Evolutionary conservation across 495 filamentous ascomycete species (phyloP), one percentile per base, ranked within the genome.

Genomic region (Penicillium diatomitis): DNA sequence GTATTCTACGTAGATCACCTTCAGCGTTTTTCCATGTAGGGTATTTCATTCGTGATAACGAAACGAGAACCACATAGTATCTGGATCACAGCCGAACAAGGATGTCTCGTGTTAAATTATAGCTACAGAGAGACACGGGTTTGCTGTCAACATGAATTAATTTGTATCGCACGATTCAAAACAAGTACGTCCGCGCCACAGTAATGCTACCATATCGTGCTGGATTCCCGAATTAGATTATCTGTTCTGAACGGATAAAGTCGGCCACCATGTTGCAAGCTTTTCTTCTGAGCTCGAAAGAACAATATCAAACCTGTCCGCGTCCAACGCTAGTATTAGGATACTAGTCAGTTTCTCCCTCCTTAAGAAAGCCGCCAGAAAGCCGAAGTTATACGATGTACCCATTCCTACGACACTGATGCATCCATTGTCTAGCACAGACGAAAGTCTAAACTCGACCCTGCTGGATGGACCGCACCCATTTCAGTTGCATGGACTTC

Each of bases 221-320:
- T 43, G 69, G 53, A 45, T 73, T 76, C 41, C 66, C 74, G 52
- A 74, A 73, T 51, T 67, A 70, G 47, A 73, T 77, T 59, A 60
- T 77, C 35, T 78, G 72, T 72, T 75, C 64, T 49, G 67, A 74
- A 48, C 60, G 77, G 43, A 11, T 72, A n/a, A 53, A 28, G 38
- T 45, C 44, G 48, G 51, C 11, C 11, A 5, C 2, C 0, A 60
- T 42, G 38, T 41, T 48, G 51, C 47, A 2, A 6, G 54, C n/a
- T 32, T 52, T 3, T 66, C 63, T 0, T 4, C 6, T 6, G 72
- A 61, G 69, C 52, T 71, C 9, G 9, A 55, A 55, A 48, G 46
- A n/a, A 44, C 54, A 8, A 53, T 61, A 44, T 55, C 55, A 47
- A 55, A 51, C 32, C 50, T 53, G 47, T 48, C 71, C 4, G 44